phyloP scores from a whole-genome alignment of 345 rosid species.

The Leavenworthia alabamica region DNA sequence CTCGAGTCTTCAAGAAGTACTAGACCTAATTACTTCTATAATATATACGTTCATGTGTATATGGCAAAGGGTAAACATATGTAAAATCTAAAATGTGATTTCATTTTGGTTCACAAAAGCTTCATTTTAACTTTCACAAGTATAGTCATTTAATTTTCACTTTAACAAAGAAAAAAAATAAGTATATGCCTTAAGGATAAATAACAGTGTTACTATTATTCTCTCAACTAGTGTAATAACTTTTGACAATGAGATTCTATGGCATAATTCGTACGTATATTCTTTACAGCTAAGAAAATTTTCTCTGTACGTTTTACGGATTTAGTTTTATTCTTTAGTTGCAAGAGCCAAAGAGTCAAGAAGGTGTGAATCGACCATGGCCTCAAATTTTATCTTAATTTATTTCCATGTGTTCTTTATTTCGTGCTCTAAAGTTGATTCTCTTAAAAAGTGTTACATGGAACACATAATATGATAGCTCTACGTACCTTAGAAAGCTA shows the following conservation, averaged over 20 bases:
- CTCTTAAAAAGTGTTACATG: not conserved
- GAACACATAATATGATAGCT: not conserved
- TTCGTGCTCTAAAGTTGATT: conserved; percentile 3
- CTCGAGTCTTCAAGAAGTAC: conserved; percentile 20
- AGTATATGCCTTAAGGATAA: not conserved
- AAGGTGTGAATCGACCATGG: not conserved
- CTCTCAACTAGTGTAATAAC: not conserved
- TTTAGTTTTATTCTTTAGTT: conserved; percentile 9
- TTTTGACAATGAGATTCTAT: not conserved
- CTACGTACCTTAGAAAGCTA: not conserved
- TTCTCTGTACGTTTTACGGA: not conserved
- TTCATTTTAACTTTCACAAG: not conserved
- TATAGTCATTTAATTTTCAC: too few species aligned
- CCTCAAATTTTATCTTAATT: not conserved
- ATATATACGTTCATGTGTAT: not conserved
- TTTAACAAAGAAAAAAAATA: too few species aligned
- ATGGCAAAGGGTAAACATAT: not conserved
- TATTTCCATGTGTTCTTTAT: not conserved
- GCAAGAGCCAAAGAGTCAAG: conserved; percentile 15
- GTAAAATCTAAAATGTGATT: not conserved
- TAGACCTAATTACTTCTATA: not conserved
- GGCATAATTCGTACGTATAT: conserved; percentile 23
- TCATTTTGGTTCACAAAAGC: not conserved
- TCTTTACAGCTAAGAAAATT: conserved; percentile 13
- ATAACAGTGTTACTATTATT: not conserved